These are phyloP conservation scores for Talaromyces sp. DNA, from an alignment of 2,329 filamentous ascomycete genomes.

Conservation along the genomic window DNA sequence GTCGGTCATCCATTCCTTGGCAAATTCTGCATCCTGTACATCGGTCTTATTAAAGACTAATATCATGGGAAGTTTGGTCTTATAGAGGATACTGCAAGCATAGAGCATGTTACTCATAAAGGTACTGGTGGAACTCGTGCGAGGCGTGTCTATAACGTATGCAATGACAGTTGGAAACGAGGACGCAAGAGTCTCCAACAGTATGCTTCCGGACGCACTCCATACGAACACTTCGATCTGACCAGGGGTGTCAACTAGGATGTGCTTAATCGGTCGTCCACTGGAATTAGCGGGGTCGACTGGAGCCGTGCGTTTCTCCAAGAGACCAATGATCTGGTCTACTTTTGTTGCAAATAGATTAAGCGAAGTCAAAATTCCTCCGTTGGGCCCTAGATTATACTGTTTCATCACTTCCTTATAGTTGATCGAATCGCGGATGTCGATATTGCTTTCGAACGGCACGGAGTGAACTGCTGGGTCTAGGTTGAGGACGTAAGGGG, in stretches of 20 bases:
- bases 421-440: constrained; percentile 97
- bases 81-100: constrained; percentile 97
- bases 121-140: constrained; percentile 86
- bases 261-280: constrained; percentile 67
- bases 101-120: constrained; percentile 99
- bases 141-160: constrained; percentile 95
- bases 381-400: constrained; percentile 95
- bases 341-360: constrained; percentile 98
- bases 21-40: constrained; percentile 84
- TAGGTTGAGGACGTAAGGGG: constrained; percentile 94
- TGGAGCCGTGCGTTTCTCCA: constrained; percentile 80
- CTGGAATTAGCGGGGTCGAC: constrained; percentile 47
- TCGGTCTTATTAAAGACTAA: constrained; percentile 99
- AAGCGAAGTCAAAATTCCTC: constrained; percentile 89
- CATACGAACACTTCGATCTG: constrained; percentile 99
- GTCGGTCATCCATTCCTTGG: constrained; percentile 99
- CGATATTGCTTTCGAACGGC: constrained; percentile 95
- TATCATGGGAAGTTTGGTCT: constrained; percentile 97
- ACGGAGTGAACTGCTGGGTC: constrained; percentile 91
- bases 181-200: constrained; percentile 87
- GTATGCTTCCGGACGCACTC: constrained; percentile 91
- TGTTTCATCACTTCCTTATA: constrained; percentile 99
- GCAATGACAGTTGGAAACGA: constrained; percentile 96
- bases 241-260: constrained; percentile 90
- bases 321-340: constrained; percentile 82